Evolutionary conservation across 495 filamentous ascomycete genomes (phyloP).

Genomic region (Staphylotrichum longicolle): DNA sequence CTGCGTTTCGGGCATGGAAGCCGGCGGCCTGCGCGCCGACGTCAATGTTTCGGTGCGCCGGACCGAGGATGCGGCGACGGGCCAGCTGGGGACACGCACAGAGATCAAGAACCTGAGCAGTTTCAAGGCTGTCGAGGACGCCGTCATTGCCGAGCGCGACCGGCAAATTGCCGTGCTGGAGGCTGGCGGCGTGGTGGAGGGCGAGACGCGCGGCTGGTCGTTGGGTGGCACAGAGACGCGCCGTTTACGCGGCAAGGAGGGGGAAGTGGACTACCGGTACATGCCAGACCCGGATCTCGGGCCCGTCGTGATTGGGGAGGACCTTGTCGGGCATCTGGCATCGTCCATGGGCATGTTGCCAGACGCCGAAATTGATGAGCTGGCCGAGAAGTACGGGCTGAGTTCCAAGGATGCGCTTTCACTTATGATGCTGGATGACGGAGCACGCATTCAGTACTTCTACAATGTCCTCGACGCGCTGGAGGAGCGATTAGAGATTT

Average conservation of each 20-base stretch:
- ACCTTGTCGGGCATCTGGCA: slow-evolving; percentile 62
- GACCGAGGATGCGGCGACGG: slow-evolving; percentile 37
- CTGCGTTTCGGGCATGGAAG: slow-evolving; percentile 86
- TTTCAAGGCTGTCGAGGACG: slow-evolving; percentile 92
- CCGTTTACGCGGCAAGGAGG: slow-evolving; percentile 85
- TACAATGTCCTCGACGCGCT: slow-evolving; percentile 65
- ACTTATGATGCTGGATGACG: slow-evolving; percentile 72
- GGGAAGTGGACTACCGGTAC: slow-evolving; percentile 95
- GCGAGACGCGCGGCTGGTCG: slow-evolving; percentile 93
- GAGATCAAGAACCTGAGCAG: slow-evolving; percentile 98
- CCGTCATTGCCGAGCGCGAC: slow-evolving; percentile 84
- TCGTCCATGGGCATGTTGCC: slow-evolving; percentile 63
- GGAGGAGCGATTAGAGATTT: slow-evolving; percentile 39
- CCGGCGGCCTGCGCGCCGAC: slow-evolving; percentile 86
- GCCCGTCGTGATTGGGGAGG: slow-evolving; percentile 70
- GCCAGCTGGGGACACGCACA: slow-evolving; percentile 74
- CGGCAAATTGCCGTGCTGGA: slow-evolving; percentile 82
- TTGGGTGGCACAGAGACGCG: slow-evolving; percentile 75
- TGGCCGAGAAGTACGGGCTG: slow-evolving; percentile 61
- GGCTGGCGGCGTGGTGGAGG: slow-evolving; percentile 70
- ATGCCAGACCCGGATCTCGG: slow-evolving; percentile 96
- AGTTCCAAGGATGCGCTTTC: slow-evolving; percentile 85
- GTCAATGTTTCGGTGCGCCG: slow-evolving; percentile 88
- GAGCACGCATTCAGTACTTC: slow-evolving; percentile 78
- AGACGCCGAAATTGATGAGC: slow-evolving; percentile 61